Percentiles rank a stretch among this genome's conserved stretches.
phyloP scores from a whole-genome alignment of 2,329 filamentous ascomycete species.

The Scedosporium apiospermum region DNA sequence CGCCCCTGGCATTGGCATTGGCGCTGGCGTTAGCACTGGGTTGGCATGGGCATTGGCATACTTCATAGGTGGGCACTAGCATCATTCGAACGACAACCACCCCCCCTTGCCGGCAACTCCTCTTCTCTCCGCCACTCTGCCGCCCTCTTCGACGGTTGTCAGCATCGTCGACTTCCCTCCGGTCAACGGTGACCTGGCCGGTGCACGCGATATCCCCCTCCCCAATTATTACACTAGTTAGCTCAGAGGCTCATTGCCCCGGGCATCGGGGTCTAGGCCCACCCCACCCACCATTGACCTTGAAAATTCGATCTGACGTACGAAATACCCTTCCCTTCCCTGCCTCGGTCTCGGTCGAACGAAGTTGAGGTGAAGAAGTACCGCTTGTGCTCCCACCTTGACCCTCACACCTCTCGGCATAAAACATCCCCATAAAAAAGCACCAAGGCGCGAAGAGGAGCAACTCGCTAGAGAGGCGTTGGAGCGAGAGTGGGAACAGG shows the following conservation, averaged over 20 bases:
- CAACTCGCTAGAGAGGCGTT: not conserved
- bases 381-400: not conserved
- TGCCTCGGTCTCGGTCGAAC: constrained; percentile 1
- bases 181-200: not conserved
- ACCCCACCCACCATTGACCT: not conserved
- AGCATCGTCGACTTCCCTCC: not conserved
- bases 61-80: too few species aligned
- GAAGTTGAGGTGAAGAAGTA: not conserved
- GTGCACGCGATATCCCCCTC: not conserved
- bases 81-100: too few species aligned
- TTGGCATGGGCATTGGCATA: too few species aligned
- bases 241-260: not conserved
- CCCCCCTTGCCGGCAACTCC: not conserved
- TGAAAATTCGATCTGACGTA: not conserved
- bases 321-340: not conserved
- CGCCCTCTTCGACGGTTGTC: not conserved
- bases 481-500: not conserved
- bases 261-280: not conserved
- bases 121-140: not conserved
- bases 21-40: not conserved
- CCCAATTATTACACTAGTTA: not conserved
- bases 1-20: not conserved
- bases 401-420: not conserved
- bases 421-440: not conserved
- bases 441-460: not conserved